Conservation (phyloP, 495 filamentous ascomycete species). For the Aspergillus conjunctus region DNA sequence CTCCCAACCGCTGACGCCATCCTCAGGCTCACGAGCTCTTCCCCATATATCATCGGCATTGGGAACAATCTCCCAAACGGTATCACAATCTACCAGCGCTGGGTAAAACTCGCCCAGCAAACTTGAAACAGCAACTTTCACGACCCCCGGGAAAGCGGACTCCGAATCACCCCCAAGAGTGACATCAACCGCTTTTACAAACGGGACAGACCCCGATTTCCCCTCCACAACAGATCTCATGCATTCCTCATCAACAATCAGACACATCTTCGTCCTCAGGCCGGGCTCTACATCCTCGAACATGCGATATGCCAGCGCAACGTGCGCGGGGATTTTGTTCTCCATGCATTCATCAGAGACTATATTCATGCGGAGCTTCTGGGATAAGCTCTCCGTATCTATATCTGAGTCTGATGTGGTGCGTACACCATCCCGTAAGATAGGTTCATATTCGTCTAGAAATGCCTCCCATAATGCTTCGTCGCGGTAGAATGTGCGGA, state of each 20-base stretch:
- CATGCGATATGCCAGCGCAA: slow-evolving; percentile 9
- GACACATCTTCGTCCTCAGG: slow-evolving; percentile 6
- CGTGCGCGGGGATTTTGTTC: slow-evolving; percentile 12
- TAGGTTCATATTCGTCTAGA: background rate
- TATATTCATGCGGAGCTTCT: slow-evolving; percentile 9
- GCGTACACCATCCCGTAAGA: background rate
- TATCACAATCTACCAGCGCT: slow-evolving; percentile 9
- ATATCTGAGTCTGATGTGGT: background rate
- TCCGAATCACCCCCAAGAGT: slow-evolving; percentile 3
- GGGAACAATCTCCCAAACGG: slow-evolving; percentile 11
- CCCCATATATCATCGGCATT: slow-evolving; percentile 2
- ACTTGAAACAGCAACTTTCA: slow-evolving; percentile 3
- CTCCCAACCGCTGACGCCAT: background rate
- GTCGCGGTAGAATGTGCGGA: slow-evolving; percentile 12
- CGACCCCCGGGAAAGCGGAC: background rate
- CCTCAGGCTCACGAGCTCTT: background rate
- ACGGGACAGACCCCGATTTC: background rate
- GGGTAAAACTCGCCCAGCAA: slow-evolving; percentile 14
- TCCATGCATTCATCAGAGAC: slow-evolving; percentile 13
- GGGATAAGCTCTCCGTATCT: background rate
- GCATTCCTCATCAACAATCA: slow-evolving; percentile 9
- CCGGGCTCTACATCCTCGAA: slow-evolving; percentile 8
- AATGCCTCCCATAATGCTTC: slow-evolving; percentile 6
- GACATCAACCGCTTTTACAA: slow-evolving; percentile 14
- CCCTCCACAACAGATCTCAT: background rate